These are phyloP conservation scores for Gaeumannomyces sp. DNA, from an alignment of 2,329 filamentous ascomycete genomes.

Conservation along the genomic window DNA sequence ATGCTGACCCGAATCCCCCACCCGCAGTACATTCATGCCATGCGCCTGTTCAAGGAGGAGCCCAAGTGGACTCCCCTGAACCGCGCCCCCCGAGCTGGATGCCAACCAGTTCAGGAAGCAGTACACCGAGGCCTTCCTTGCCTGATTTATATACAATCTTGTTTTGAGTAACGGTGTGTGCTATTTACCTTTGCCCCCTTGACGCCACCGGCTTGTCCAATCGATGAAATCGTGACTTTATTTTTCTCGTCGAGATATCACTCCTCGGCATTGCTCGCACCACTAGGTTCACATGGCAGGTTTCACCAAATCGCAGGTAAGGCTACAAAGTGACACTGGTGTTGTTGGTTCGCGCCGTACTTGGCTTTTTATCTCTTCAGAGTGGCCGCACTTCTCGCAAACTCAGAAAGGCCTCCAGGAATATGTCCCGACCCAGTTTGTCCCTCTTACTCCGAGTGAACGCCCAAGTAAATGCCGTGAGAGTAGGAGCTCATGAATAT, in stretches of 20 bases:
- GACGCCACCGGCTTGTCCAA: no score
- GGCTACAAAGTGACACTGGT: neutral
- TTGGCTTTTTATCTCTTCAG: neutral
- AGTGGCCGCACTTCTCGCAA: neutral
- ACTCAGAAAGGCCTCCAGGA: neutral
- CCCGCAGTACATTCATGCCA: conserved; percentile 83
- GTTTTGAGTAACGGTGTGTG: neutral
- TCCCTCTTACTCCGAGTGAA: neutral
- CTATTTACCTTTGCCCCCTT: neutral
- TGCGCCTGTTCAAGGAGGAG: conserved; percentile 96
- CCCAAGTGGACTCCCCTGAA: conserved; percentile 97
- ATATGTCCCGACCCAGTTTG: neutral
- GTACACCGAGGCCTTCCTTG: conserved; percentile 56
- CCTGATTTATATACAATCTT: neutral
- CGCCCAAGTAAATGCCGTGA: neutral
- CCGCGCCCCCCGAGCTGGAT: conserved; percentile 69
- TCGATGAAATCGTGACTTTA: neutral
- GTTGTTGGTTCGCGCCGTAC: neutral
- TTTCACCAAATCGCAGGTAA: no score
- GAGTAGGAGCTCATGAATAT: neutral
- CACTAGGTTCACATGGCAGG: neutral
- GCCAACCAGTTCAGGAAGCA: conserved; percentile 69
- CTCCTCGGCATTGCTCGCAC: no score
- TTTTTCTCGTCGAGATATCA: neutral
- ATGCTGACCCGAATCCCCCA: no score